Evolutionary conservation across 2,329 filamentous ascomycete species (phyloP), one percentile per base, ranked within the genome.

Genomic region (Pseudogymnoascus pannorum): DNA sequence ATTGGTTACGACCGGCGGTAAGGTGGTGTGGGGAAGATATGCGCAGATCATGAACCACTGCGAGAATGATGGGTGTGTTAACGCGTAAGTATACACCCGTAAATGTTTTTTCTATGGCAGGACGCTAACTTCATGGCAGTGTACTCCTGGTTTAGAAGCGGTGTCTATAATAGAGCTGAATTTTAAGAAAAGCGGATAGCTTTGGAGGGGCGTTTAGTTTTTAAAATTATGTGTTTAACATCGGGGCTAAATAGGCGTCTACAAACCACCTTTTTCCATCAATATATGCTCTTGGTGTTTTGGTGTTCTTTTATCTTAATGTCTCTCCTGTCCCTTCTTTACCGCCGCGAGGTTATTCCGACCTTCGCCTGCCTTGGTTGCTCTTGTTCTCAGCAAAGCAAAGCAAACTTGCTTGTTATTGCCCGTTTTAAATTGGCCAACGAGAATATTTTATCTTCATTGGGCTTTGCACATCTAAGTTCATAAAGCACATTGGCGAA

Each of bases 1-100:
- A 66, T 79, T 96, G 62, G 91, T 93, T 22, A 97, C 92, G 2
- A 87, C 92, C 1, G 86, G 86, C 64, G 92, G 92, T 65, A 96
- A 96, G 78, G 89, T 95, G 14, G 90, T 92, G 7, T 96, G 91
- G 91, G 91, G 89, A 67, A 82, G 89, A 66, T 92, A 86, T 75
- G 88, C 88, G 8, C 87, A 90, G 57, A 58, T 58, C 51, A 81
- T 81, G 20, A 80, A 81, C 68, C 79, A 79, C 65, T 75, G 72
- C 36, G 83, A 86, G 72, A 84, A 83, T 64, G 83, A 86, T 68
- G 83, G 83, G 29, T 85, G 81, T 72, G 75, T 86, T 60, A 83
- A 82, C 74, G 57, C 57, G 48, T 54, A 31, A 54, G 48, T 54
- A 4, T 33, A 20, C 26, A 29, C 2, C 24, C 9, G 12, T 31